Conservation (phyloP, 805 yeast genomes). For the Candida boleticola region DNA sequence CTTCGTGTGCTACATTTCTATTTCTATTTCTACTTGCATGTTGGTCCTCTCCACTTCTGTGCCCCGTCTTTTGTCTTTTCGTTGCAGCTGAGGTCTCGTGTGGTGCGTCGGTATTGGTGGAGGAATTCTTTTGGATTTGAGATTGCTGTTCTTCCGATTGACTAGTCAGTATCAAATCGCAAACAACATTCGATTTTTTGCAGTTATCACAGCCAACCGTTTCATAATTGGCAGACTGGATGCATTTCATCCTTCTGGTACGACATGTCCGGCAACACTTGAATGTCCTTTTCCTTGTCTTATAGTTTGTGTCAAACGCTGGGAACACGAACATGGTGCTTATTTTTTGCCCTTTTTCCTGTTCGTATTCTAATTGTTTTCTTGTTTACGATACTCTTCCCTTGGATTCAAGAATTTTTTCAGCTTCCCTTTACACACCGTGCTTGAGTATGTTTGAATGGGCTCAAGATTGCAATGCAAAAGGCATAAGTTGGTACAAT, state of each 20-base stretch:
- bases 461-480: too few species aligned
- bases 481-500: too few species aligned
- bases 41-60: too few species aligned
- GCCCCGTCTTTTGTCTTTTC: too few species aligned
- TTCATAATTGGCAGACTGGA: conserved; percentile 16
- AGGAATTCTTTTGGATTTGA: too few species aligned
- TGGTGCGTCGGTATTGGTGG: too few species aligned
- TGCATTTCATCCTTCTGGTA: conserved; percentile 17
- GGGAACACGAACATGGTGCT: conserved; percentile 21
- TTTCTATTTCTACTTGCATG: too few species aligned
- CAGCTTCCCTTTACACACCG: too few species aligned
- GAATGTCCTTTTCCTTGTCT: conserved; percentile 22
- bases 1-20: too few species aligned
- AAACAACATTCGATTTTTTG: conserved; percentile 7
- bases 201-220: conserved; percentile 22
- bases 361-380: background rate
- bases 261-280: conserved; percentile 23
- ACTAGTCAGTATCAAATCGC: conserved; percentile 14
- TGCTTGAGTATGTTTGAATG: too few species aligned
- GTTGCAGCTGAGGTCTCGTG: too few species aligned
- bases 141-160: background rate
- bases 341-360: conserved; percentile 1
- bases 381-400: background rate
- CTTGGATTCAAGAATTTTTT: too few species aligned
- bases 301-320: conserved; percentile 22